phyloP scores from a whole-genome alignment of 495 filamentous ascomycete species.

The Aspergillus diversus region DNA sequence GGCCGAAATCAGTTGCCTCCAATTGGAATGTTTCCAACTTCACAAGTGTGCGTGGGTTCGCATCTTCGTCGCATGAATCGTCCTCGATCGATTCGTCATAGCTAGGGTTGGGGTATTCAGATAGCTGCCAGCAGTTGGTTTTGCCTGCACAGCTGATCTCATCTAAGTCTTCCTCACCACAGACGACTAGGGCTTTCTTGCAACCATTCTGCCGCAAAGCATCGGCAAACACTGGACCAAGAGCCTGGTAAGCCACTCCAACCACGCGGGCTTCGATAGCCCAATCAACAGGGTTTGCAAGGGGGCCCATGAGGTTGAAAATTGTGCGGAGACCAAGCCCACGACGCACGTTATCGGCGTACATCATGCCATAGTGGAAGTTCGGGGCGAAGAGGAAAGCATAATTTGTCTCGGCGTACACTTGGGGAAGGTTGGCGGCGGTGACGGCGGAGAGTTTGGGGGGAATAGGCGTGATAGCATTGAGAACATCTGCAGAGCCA shows the following conservation, averaged over 20 bases:
- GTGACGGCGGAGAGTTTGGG: constrained; percentile 75
- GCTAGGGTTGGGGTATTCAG: constrained; percentile 54
- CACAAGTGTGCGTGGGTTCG: constrained; percentile 47
- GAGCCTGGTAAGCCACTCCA: constrained; percentile 81
- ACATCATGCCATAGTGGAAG: constrained; percentile 92
- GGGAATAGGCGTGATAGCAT: constrained; percentile 64
- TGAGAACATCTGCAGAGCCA: constrained; percentile 90
- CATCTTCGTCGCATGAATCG: constrained; percentile 44
- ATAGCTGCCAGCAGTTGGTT: constrained; percentile 85
- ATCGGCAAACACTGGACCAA: constrained; percentile 86
- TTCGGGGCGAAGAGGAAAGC: constrained; percentile 95
- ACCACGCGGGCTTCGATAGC: constrained; percentile 86
- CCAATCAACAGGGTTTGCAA: constrained; percentile 83
- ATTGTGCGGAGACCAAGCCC: constrained; percentile 90
- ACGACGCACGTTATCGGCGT: constrained; percentile 80
- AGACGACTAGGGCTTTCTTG: constrained; percentile 86
- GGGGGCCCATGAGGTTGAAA: constrained; percentile 93
- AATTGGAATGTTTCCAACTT: constrained; percentile 75
- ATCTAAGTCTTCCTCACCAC: constrained; percentile 92
- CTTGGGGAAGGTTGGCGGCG: constrained; percentile 63
- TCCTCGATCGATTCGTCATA: constrained; percentile 35
- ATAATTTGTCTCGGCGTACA: constrained; percentile 84
- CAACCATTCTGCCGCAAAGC: constrained; percentile 77
- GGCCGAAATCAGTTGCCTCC: constrained; percentile 80
- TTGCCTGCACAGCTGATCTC: constrained; percentile 87